Evolutionary conservation across 768 basidiomycete species (phyloP), one percentile per base, ranked within the genome.

Genomic region (Hortiboletus flavorubellus): DNA sequence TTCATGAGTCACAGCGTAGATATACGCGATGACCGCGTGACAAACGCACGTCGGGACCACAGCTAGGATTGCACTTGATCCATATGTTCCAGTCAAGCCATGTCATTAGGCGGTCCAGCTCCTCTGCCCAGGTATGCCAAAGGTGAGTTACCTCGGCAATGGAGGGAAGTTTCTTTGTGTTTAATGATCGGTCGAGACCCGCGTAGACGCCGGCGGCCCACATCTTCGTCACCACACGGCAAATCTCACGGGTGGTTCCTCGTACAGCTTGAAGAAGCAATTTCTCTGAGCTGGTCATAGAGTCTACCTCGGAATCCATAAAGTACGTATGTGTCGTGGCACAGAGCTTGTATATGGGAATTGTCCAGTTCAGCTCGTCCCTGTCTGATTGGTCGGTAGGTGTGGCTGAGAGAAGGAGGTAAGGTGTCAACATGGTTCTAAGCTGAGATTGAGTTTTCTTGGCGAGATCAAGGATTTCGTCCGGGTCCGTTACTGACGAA

Each of bases 21-120:
- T 3, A 16, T 34, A 12, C 8, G 5, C 7, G 33, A 4, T 16
- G 29, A 41, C 18, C 8, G 5, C 14, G 5, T 4, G 14, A 33
- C 15, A 26, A n/a, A 68, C 75, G 2, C 46, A 81, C 81, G 69
- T 81, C 76, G 31, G 67, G 64, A 9, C 61, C 62, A 66, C 82
- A 84, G 1, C 63, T 72, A 29, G 81, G 80, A 3, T 62, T 65
- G 48, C 82, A 83, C 42, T 68, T 77, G 2, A 75, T 59, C 81
- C 82, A 83, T 8, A 73, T 63, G 38, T 66, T 73, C 81, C 82
- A 84, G 55, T 78, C 81, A 0, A 83, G 65, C 81, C 82, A 83
- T 0, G 37, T 43, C 73, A 82, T 78, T 21, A 83, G 59, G 3
- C 46, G 55, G 8, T 68, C 55, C 23, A 78, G 45, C 9, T 74